Evolutionary conservation across 2,329 filamentous ascomycete species (phyloP), one percentile per base, ranked within the genome.

Genomic region (Arthrobotrys iridis): DNA sequence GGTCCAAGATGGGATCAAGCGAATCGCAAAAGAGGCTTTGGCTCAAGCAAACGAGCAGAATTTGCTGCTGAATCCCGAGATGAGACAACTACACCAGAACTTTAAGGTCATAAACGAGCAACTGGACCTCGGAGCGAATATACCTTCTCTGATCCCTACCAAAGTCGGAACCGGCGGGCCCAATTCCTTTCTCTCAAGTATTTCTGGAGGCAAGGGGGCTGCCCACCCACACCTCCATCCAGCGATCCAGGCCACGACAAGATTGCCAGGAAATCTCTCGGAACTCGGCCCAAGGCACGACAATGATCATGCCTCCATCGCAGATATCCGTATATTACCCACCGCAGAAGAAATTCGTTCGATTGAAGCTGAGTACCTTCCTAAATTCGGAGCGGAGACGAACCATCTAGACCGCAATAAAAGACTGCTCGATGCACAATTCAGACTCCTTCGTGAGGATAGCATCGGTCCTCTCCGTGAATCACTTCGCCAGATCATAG

Each of bases 281-380:
- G 43, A 65, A 0, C 63, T 77, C 7, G 79, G 79, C 1, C 79
- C 79, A 8, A 70, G 79, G n/a, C 78, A 81, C 55, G 79, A 81
- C 33, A 79, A 81, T 8, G 77, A 77, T 28, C 79, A 81, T 28
- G 76, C 75, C 0, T 75, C 76, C 28, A 80, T 82, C 40, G 77
- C 78, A 6, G 72, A 81, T 63, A 81, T 82, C 30, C 76, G 72
- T 20, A 81, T 82, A 26, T 71, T 82, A 30, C 81, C 81, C 0
- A 81, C 81, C 2, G 79, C 79, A 8, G 77, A 79, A 28, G 81
- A 82, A 40, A 81, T 82, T 57, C 76, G 55, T n/a, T 77, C 72
- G 4, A 15, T 65, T 15, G 76, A 78, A 33, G 43, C 73, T 24
- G 59, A 67, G 18, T 77, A 77, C 46, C 72, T 80, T n/a, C 79